Base-by-base conservation (phyloP, 768 basidiomycete species). In the Tricholoma matsutake region DNA sequence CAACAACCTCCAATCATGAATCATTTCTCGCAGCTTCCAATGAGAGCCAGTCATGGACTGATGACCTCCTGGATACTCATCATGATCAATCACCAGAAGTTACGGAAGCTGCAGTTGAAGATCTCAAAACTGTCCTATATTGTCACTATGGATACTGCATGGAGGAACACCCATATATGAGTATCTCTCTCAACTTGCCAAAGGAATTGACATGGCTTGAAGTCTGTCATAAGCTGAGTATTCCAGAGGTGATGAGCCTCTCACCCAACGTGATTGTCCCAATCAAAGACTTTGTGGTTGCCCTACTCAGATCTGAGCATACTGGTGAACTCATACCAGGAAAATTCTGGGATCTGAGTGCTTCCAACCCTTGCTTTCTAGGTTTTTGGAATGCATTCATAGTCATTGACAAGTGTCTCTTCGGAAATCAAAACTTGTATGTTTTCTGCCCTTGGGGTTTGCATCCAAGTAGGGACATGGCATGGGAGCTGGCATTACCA, bases 321-420 rank as follows among this genome's bases (percentile, higher is more conserved):
- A 6, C 54, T 37, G 22, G 41, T n/a, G 29, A 56, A 39, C 51
- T n/a, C 10, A 14, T 52, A 52, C 51, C 51, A 52, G 51, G 51
- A 18, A 52, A 52, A 25, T 31, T 56, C 18, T 56, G 54, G 54
- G 54, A 56, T 56, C 54, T 56, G 10, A 39, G 54, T 43, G 14
- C 16, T 43, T 56, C 35, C 35, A 56, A 56, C 28, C 11, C 13
- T 18, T 8, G 20, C 9, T 37, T 37, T 25, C 35, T 56, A 14
- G 51, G 51, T 52, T 37, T 25, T 6, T 34, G 9, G 14, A 56
- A 56, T 39, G 54, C 41, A 25, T 37, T 56, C n/a, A 35, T 39
- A 16, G 22, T 14, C 18, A 37, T 43, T 39, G 54, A 56, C 35
- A 43, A 31, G n/a, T 6, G 20, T 25, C 41, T 56, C 22, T 56